Evolutionary conservation across 2,329 filamentous ascomycete species (phyloP).

Genomic region (Phialophora verrucosa): DNA sequence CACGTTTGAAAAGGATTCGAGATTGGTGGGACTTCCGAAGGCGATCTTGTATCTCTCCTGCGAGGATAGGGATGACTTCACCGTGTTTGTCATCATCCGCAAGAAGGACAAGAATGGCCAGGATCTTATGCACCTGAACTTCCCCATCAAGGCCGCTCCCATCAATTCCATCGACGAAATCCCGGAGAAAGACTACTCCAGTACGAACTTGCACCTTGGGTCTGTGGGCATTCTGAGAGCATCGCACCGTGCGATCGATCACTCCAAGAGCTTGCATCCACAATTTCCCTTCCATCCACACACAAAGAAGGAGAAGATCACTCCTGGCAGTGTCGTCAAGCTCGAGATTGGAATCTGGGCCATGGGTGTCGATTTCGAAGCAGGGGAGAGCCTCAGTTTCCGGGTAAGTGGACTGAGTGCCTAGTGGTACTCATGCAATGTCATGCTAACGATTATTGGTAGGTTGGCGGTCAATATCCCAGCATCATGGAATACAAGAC

Average conservation of each 20-base stretch:
- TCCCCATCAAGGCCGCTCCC: constrained; percentile 45
- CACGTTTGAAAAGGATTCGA: constrained; percentile 45
- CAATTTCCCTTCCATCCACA: constrained; percentile 49
- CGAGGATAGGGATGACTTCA: constrained; percentile 51
- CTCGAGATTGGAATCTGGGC: constrained; percentile 58
- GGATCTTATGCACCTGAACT: constrained; percentile 51
- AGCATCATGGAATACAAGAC: constrained; percentile 4
- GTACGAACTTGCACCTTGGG: constrained; percentile 46
- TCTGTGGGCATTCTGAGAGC: constrained; percentile 53
- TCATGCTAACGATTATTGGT: constrained; percentile 43
- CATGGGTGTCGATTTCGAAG: constrained; percentile 54
- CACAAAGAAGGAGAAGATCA: constrained; percentile 48
- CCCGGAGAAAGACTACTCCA: constrained; percentile 47
- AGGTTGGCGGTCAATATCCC: background rate
- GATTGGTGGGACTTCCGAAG: constrained; percentile 56
- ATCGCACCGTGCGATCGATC: constrained; percentile 50
- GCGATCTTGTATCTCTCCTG: constrained; percentile 54
- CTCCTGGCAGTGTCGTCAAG: constrained; percentile 50
- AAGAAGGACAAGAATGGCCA: constrained; percentile 55
- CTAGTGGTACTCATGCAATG: constrained; percentile 46
- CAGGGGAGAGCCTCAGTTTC: constrained; percentile 45
- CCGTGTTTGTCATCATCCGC: constrained; percentile 51
- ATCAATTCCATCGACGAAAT: constrained; percentile 46
- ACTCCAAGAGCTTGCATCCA: background rate
- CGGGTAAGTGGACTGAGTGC: constrained; percentile 44